These are phyloP conservation scores for Angophora floribunda DNA, from an alignment of 345 rosid genomes.

Conservation along the genomic window DNA sequence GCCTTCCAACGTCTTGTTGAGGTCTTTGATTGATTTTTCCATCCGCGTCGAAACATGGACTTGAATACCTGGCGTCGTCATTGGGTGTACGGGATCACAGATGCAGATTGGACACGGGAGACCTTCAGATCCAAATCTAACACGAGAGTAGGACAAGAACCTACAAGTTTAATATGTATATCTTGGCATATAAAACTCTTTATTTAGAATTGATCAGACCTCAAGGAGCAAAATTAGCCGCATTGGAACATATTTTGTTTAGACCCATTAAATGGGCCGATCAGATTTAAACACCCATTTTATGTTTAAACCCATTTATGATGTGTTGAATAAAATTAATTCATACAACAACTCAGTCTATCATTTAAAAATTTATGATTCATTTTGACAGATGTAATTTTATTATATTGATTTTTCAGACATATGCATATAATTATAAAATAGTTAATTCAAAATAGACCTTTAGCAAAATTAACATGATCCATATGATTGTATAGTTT, in stretches of 20 bases:
- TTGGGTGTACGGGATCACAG: not conserved
- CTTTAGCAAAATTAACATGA: not conserved
- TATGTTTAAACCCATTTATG: no score
- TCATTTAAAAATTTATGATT: no score
- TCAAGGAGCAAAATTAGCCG: not conserved
- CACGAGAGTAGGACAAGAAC: not conserved
- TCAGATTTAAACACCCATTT: no score
- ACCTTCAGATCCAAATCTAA: not conserved
- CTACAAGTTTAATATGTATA: not conserved
- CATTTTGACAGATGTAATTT: no score
- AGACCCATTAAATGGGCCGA: no score
- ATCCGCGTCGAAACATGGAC: not conserved
- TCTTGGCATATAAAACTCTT: not conserved
- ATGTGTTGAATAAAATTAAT: no score
- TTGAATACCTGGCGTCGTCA: not conserved
- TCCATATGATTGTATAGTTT: not conserved
- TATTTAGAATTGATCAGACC: not conserved
- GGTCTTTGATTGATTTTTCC: not conserved
- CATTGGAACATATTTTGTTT: not conserved
- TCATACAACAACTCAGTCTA: no score
- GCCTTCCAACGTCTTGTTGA: not conserved
- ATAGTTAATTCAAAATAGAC: not conserved
- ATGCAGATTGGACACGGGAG: not conserved
- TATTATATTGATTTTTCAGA: no score
- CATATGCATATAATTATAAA: not conserved